Conservation (phyloP, 2,329 filamentous ascomycete genomes). For the Escovopsis sp. region DNA sequence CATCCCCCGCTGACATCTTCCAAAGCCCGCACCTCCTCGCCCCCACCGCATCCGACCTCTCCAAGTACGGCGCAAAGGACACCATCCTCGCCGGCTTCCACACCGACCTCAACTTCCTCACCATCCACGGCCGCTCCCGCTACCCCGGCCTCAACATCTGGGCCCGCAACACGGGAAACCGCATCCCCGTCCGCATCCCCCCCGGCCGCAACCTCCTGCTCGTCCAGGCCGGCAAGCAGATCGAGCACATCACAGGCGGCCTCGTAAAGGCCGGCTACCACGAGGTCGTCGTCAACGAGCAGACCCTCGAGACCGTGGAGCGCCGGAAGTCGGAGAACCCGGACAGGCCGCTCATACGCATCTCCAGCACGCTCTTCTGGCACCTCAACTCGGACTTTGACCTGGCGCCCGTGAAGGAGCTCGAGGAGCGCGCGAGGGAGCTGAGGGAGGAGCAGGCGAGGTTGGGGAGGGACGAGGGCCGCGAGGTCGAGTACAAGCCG, state of each 20-base stretch:
- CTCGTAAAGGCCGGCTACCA: constrained; percentile 48
- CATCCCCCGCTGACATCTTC: neutral
- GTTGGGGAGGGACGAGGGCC: constrained; percentile 39
- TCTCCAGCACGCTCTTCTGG: constrained; percentile 48
- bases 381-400: constrained; percentile 44
- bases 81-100: constrained; percentile 50
- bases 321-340: constrained; percentile 26
- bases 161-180: constrained; percentile 46
- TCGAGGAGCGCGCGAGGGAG: constrained; percentile 28
- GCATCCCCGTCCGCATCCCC: constrained; percentile 44
- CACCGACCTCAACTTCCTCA: constrained; percentile 50
- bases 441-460: constrained; percentile 32
- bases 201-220: constrained; percentile 42
- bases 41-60: constrained; percentile 43
- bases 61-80: constrained; percentile 35
- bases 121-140: constrained; percentile 48
- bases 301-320: constrained; percentile 33
- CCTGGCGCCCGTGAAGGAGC: constrained; percentile 33
- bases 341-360: constrained; percentile 37
- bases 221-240: constrained; percentile 48
- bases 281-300: constrained; percentile 44
- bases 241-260: constrained; percentile 46
- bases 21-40: constrained; percentile 44
- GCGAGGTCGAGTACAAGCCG: constrained; percentile 29
- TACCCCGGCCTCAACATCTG: constrained; percentile 49